phyloP scores from a whole-genome alignment of 768 basidiomycete species.

The Saitozyma podzolica region DNA sequence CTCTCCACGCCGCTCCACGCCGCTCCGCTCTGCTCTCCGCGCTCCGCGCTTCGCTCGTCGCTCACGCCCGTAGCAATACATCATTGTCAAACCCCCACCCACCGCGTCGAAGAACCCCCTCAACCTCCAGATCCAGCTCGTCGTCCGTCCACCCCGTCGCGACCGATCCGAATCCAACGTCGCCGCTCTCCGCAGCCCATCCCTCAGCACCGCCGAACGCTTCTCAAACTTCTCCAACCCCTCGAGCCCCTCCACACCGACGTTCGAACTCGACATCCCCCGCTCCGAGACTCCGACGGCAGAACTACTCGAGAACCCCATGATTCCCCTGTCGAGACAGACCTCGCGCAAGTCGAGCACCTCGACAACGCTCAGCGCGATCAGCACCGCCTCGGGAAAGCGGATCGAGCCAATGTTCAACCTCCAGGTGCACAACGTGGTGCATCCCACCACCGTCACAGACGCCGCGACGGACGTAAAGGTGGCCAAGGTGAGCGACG shows the following conservation, averaged over 20 bases:
- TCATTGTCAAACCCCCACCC: conserved; percentile 87
- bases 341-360: conserved; percentile 24
- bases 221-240: not conserved
- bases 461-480: conserved; percentile 51
- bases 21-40: too few relatives aligned
- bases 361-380: conserved; percentile 12
- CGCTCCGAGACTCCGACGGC: not conserved
- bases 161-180: conserved; percentile 24
- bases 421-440: conserved; percentile 49
- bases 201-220: not conserved
- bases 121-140: conserved; percentile 88
- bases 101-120: conserved; percentile 80
- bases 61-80: conserved; percentile 67
- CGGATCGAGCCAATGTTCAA: conserved; percentile 51
- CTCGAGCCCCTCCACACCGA: conserved; percentile 2
- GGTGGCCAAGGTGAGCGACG: conserved; percentile 47
- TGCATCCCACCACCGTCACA: conserved; percentile 49
- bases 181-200: not conserved
- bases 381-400: conserved; percentile 18
- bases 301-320: not conserved
- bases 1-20: too few relatives aligned
- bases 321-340: conserved; percentile 1
- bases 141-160: conserved; percentile 50
- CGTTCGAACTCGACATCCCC: conserved; percentile 2
- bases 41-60: not conserved